Conservation (phyloP, 345 rosid genomes). For the Ceriops decandra region DNA sequence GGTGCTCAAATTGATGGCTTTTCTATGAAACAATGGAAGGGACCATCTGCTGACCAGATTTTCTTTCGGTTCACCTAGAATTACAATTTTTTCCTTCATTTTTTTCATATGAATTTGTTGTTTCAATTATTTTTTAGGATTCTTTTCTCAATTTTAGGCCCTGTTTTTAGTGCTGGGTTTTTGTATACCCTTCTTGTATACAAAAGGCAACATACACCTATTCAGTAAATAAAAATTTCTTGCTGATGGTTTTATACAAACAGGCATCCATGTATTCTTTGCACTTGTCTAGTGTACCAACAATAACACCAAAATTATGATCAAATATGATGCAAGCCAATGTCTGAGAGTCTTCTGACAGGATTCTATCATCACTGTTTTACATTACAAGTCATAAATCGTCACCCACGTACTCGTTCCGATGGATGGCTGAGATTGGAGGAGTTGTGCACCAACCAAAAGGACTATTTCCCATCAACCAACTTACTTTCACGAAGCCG, state of each 20-base stretch:
- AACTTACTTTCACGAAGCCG: constrained; percentile 7
- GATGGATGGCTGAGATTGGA: not conserved
- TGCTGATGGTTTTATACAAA: too few species aligned
- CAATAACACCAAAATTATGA: not conserved
- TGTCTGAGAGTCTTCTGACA: too few species aligned
- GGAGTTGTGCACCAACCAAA: not conserved
- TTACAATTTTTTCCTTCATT: not conserved
- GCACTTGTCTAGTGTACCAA: too few species aligned
- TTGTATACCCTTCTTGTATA: constrained; percentile 9
- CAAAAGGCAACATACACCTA: too few species aligned
- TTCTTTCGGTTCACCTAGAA: not conserved
- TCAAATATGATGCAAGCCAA: not conserved
- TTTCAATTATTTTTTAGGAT: not conserved
- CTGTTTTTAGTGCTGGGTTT: not conserved
- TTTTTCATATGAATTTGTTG: constrained; percentile 6
- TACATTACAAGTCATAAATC: too few species aligned
- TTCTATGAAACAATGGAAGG: not conserved
- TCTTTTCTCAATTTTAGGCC: not conserved
- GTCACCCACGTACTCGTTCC: not conserved
- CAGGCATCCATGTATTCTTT: too few species aligned
- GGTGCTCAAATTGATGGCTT: constrained; percentile 6
- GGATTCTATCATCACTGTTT: too few species aligned
- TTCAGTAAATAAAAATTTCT: too few species aligned
- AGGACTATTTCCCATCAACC: constrained; percentile 11
- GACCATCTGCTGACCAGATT: constrained; percentile 8